Conservation (phyloP, 768 basidiomycete species). For the Strobilomyces confusus region DNA sequence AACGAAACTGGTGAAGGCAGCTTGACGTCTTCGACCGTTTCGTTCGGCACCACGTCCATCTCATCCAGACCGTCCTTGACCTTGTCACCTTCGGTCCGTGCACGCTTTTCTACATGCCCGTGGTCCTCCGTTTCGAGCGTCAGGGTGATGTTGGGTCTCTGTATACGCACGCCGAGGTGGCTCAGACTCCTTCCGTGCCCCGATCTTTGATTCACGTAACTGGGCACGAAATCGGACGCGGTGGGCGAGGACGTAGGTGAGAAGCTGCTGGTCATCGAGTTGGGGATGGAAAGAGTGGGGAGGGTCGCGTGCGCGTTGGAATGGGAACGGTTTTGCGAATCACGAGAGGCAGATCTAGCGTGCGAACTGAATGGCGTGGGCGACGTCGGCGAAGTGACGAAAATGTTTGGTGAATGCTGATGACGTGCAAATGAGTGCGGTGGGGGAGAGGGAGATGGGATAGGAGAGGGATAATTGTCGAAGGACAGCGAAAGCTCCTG, state of each 20-base stretch:
- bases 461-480: constrained; percentile 16
- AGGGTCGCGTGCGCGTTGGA: constrained; percentile 4
- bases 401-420: constrained; percentile 58
- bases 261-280: constrained; percentile 1
- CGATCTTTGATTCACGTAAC: constrained; percentile 7
- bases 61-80: constrained; percentile 13
- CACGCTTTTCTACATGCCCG: constrained; percentile 24
- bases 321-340: constrained; percentile 13
- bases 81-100: constrained; percentile 15
- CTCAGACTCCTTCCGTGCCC: constrained; percentile 26
- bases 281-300: constrained; percentile 13
- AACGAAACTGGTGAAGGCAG: constrained; percentile 20
- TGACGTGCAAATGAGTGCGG: constrained; percentile 15
- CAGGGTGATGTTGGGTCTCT: constrained; percentile 29
- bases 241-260: constrained; percentile 30
- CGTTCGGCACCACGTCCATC: constrained; percentile 22
- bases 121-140: constrained; percentile 24
- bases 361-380: constrained; percentile 30
- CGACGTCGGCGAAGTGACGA: constrained; percentile 61
- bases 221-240: constrained; percentile 15
- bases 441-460: constrained; percentile 26
- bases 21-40: constrained; percentile 14
- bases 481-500: constrained; percentile 28
- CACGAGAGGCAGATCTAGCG: constrained; percentile 19
- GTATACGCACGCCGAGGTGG: constrained; percentile 22